Conservation (phyloP, 768 basidiomycete genomes). For the Agrocybe chaxingu region DNA sequence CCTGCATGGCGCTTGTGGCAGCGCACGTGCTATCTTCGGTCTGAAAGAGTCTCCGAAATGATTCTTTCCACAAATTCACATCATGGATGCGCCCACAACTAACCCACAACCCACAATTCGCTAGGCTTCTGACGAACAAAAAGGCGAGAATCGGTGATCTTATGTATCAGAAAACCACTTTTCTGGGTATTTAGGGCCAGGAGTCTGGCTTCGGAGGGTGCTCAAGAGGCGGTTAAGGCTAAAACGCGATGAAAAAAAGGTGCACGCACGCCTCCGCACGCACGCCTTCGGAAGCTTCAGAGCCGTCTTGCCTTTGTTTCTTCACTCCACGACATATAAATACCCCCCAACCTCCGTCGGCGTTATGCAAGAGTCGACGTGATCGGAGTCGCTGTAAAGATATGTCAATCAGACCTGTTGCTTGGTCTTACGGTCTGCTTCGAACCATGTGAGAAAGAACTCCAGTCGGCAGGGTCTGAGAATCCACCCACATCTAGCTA, state of each 20-base stretch:
- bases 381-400: constrained; percentile 20
- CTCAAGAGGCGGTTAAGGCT: neutral
- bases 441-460: no score
- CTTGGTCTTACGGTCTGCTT: neutral
- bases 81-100: neutral
- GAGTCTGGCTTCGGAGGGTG: neutral
- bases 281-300: neutral
- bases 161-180: neutral
- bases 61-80: neutral
- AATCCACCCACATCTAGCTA: constrained; percentile 9
- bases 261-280: no score
- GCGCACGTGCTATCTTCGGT: neutral
- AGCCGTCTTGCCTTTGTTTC: neutral
- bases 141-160: neutral
- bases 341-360: neutral
- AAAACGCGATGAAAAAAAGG: no score
- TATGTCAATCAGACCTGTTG: neutral
- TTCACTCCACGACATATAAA: neutral
- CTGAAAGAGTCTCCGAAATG: neutral
- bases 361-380: constrained; percentile 26
- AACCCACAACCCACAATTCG: neutral
- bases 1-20: neutral
- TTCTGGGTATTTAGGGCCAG: neutral
- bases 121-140: neutral
- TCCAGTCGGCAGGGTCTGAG: constrained; percentile 2